Base-by-base conservation (phyloP, 345 rosid genomes). In the Excoecaria cochinchinensis region DNA sequence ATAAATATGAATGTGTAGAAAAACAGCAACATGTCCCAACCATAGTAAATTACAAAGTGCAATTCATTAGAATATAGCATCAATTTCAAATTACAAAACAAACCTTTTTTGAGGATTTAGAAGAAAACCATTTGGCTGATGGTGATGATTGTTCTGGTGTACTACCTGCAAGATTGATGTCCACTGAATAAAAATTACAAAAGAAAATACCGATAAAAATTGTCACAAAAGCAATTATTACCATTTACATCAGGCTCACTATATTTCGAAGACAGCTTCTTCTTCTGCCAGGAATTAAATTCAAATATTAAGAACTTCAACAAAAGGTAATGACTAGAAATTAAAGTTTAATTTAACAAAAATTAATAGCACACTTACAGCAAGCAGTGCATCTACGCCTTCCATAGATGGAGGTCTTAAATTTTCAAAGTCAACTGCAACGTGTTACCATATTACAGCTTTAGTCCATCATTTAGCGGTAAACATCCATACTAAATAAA, bases 41-140 rank as follows among this genome's bases (percentile, higher is more conserved):
- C 8, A 3, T 68, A 7, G 39, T 63, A 63, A 63, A 63, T 44
- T 63, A 39, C 10, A 38, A 56, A 71, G 21, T 5, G 36, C 59
- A 74, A 15, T 47, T 39, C n/a, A 46, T 62, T 42, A 1, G 5
- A 73, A 63, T 25, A 42, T 48, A 12, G 31, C 59, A 58, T 6
- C 51, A 69, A 69, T 69, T 38, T 21, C 70, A 38, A 36, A 6
- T 9, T 16, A 19, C 42, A 79, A 68, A 44, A 71, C 76, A 65
- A 67, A 89, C 98, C 98, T 94, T 92, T 80, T 88, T 90, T 55
- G 89, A 81, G 65, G 97, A 80, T 83, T 89, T 94, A 57, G 98
- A 80, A 82, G 95, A 90, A 84, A 94, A 92, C 97, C 98, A 92
- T 67, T 62, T 70, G 69, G 84, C 85, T 64, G 97, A 84, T 60